phyloP scores from a whole-genome alignment of 2,329 filamentous ascomycete genomes.

The Coniochaeta hoffmannii region DNA sequence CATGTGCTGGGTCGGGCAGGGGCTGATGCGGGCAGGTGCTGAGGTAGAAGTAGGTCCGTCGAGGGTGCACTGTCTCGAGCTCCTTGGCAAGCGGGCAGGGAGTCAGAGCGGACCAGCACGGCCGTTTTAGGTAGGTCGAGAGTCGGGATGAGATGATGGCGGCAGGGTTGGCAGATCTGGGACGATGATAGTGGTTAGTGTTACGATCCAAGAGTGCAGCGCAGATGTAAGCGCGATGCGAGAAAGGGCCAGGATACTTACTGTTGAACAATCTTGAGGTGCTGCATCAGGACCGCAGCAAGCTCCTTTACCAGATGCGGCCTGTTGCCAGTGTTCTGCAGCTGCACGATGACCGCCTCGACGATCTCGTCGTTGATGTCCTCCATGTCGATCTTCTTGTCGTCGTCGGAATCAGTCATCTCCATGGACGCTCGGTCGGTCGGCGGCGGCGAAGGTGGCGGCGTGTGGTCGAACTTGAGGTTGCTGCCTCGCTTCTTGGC shows the following conservation, averaged over 20 bases:
- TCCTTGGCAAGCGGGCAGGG: constrained; percentile 91
- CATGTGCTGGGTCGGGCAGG: constrained; percentile 57
- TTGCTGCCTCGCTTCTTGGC: constrained; percentile 21
- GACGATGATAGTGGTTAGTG: constrained; percentile 20
- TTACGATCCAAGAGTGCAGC: constrained; percentile 3
- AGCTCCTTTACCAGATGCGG: constrained; percentile 95
- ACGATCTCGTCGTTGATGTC: constrained; percentile 94
- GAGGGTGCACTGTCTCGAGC: constrained; percentile 83
- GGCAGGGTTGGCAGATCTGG: constrained; percentile 87
- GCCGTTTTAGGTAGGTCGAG: constrained; percentile 80
- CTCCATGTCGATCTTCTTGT: constrained; percentile 64
- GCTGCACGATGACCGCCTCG: constrained; percentile 77
- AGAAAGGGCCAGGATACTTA: constrained; percentile 41
- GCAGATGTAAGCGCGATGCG: not conserved
- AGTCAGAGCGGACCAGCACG: constrained; percentile 67
- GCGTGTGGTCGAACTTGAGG: constrained; percentile 60
- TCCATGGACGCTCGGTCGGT: constrained; percentile 32
- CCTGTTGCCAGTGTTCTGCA: constrained; percentile 83
- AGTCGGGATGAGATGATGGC: constrained; percentile 92
- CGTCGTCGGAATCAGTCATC: constrained; percentile 27
- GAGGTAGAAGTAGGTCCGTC: constrained; percentile 93
- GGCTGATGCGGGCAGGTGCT: constrained; percentile 81
- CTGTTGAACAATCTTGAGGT: constrained; percentile 83
- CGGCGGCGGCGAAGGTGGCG: constrained; percentile 63
- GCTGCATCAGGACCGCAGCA: constrained; percentile 67